Evolutionary conservation across 1,284 basidiomycete genomes (phyloP).

Genomic region (Testicularia cyperi): DNA sequence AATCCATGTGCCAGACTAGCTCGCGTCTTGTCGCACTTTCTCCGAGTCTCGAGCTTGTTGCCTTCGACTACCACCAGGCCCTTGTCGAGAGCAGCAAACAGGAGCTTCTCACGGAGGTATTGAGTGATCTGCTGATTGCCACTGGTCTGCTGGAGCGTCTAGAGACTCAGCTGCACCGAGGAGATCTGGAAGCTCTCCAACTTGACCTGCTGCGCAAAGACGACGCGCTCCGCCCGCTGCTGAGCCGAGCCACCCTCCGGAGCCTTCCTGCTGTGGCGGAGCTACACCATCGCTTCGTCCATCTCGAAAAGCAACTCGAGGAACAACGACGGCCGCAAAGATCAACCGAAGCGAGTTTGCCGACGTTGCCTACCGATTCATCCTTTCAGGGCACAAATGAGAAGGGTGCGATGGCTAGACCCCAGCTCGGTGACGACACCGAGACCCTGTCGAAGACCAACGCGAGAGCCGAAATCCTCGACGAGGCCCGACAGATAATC

Average conservation of each 20-base stretch:
- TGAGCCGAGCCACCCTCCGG: conserved; percentile 1
- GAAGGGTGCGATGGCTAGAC: neutral
- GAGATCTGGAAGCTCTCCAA: conserved; percentile 3
- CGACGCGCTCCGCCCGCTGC: conserved; percentile 8
- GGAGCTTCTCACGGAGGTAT: conserved; percentile 17
- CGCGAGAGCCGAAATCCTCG: conserved; percentile 21
- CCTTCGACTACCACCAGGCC: conserved; percentile 17
- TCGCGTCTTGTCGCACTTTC: conserved; percentile 18
- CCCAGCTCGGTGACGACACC: neutral
- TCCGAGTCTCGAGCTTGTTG: conserved; percentile 12
- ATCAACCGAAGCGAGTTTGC: no score
- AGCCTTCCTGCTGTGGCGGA: conserved; percentile 18
- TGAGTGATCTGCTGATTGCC: conserved; percentile 20
- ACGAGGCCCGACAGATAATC: conserved; percentile 21
- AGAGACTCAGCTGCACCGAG: conserved; percentile 14
- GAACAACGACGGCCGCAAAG: no score
- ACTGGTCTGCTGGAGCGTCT: conserved; percentile 13
- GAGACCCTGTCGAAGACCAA: conserved; percentile 10
- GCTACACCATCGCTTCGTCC: conserved; percentile 22
- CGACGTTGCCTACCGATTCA: neutral
- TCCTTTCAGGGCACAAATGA: neutral
- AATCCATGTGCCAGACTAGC: conserved; percentile 24
- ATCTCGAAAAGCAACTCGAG: conserved; percentile 1
- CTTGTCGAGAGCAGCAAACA: conserved; percentile 26
- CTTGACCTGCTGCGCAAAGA: conserved; percentile 3